Percentiles rank a stretch among this genome's conserved stretches.
Conservation (phyloP, 768 basidiomycete species). For the Podaxis sp. region DNA sequence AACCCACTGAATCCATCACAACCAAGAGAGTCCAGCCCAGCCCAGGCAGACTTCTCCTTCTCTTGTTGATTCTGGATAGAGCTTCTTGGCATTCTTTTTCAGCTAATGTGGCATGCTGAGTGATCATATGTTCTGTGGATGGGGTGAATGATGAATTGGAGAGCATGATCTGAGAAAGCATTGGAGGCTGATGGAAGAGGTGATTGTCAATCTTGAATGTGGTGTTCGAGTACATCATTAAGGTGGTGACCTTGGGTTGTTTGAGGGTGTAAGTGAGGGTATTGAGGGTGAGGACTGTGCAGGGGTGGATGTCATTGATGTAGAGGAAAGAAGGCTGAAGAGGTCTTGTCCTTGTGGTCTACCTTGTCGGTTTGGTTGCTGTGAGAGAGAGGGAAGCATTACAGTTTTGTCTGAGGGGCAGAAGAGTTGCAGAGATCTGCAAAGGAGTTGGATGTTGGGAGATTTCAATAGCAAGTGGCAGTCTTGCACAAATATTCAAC, state of each 20-base stretch:
- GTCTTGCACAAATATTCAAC: not conserved
- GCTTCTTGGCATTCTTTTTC: conserved; percentile 17
- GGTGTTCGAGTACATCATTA: too few relatives aligned
- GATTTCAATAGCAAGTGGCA: not conserved
- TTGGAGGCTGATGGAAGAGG: conserved; percentile 33
- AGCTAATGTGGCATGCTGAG: conserved; percentile 44
- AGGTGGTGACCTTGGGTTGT: too few relatives aligned
- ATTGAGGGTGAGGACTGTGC: too few relatives aligned
- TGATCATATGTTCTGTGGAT: conserved; percentile 59
- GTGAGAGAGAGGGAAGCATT: too few relatives aligned
- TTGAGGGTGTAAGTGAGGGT: too few relatives aligned
- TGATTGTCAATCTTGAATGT: conserved; percentile 19
- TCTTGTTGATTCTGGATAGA: conserved; percentile 27
- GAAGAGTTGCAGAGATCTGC: conserved; percentile 75
- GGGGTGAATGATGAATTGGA: conserved; percentile 34
- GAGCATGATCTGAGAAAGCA: conserved; percentile 73
- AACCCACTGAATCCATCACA: not conserved
- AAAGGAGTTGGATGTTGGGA: conserved; percentile 65
- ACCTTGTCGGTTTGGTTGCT: too few relatives aligned
- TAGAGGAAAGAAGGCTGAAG: too few relatives aligned
- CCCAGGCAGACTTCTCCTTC: conserved; percentile 51
- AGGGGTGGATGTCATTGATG: too few relatives aligned
- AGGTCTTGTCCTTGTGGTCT: too few relatives aligned
- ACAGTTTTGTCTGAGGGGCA: too few relatives aligned
- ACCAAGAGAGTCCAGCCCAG: conserved; percentile 50